Percentiles rank a stretch among this genome's conserved stretches.
Conservation (phyloP, 345 rosid species). For the Limnanthes douglasii region DNA sequence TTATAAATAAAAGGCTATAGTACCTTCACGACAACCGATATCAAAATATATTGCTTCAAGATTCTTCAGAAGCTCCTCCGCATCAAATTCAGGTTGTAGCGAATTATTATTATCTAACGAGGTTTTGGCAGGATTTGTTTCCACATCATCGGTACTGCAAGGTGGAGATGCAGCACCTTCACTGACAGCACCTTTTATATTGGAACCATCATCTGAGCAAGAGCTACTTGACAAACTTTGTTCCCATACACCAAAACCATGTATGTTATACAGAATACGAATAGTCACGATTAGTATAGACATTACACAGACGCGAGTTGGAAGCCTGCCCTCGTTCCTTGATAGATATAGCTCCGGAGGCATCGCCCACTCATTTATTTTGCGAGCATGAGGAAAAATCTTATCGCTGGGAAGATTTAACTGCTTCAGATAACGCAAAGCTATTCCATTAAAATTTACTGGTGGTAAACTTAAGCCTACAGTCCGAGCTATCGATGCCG, state of each 20-base stretch:
- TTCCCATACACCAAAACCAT: slow-evolving; percentile 69
- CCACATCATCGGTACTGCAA: slow-evolving; percentile 12
- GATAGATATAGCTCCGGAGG: slow-evolving; percentile 73
- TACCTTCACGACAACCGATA: no score
- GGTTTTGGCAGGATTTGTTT: slow-evolving; percentile 8
- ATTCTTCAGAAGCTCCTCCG: slow-evolving; percentile 29
- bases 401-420: slow-evolving; percentile 38
- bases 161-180: slow-evolving; percentile 8
- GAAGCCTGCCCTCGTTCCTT: slow-evolving; percentile 38
- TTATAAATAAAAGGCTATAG: no score
- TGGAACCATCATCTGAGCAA: slow-evolving; percentile 4
- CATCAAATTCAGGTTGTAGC: slow-evolving; percentile 14
- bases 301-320: slow-evolving; percentile 49
- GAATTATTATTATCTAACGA: slow-evolving; percentile 5
- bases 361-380: slow-evolving; percentile 49
- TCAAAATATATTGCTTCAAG: slow-evolving; percentile 27
- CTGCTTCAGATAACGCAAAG: slow-evolving; percentile 34
- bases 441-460: slow-evolving; percentile 54
- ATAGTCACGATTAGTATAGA: slow-evolving; percentile 43
- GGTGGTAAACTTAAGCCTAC: slow-evolving; percentile 60
- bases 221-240: slow-evolving; percentile 8
- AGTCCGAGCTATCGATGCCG: slow-evolving; percentile 45
- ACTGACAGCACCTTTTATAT: no score
- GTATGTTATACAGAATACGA: slow-evolving; percentile 37
- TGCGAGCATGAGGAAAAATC: slow-evolving; percentile 40